Conservation (phyloP, 352 stramenopile species). For the Stramenopiles sp. region DNA sequence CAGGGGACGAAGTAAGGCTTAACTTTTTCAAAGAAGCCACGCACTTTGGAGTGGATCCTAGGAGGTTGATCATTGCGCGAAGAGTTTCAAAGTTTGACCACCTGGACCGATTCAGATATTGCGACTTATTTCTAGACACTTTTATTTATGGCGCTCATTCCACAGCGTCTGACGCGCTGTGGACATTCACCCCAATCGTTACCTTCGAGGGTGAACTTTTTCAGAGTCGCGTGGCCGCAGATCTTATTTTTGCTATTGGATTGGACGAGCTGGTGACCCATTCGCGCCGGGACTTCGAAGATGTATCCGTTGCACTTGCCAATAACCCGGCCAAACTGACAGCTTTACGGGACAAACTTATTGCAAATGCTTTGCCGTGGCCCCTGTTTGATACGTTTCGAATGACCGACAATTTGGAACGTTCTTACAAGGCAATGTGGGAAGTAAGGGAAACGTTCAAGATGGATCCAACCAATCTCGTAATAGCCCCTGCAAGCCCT, state of each 20-base stretch:
- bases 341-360: not conserved
- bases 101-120: conserved; percentile 42
- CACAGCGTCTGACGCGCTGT: conserved; percentile 67
- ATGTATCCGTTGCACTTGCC: conserved; percentile 34
- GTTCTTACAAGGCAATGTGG: conserved; percentile 36
- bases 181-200: conserved; percentile 59
- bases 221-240: conserved; percentile 40
- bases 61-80: conserved; percentile 44
- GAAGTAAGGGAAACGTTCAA: conserved; percentile 25
- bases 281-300: conserved; percentile 44
- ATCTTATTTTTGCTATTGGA: conserved; percentile 30
- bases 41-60: conserved; percentile 35
- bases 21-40: conserved; percentile 39
- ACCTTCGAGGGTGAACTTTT: conserved; percentile 41
- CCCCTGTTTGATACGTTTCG: conserved; percentile 18
- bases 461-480: not conserved
- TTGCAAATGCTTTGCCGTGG: not conserved
- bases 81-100: conserved; percentile 42
- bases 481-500: too few species aligned
- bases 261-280: conserved; percentile 28
- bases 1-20: conserved; percentile 19
- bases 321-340: conserved; percentile 19
- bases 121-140: conserved; percentile 82
- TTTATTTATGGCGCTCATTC: conserved; percentile 86
- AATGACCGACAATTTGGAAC: conserved; percentile 16